These are phyloP conservation scores for Dianthus caryophyllus DNA, from an alignment of 148 eudicot genomes.

Conservation along the genomic window DNA sequence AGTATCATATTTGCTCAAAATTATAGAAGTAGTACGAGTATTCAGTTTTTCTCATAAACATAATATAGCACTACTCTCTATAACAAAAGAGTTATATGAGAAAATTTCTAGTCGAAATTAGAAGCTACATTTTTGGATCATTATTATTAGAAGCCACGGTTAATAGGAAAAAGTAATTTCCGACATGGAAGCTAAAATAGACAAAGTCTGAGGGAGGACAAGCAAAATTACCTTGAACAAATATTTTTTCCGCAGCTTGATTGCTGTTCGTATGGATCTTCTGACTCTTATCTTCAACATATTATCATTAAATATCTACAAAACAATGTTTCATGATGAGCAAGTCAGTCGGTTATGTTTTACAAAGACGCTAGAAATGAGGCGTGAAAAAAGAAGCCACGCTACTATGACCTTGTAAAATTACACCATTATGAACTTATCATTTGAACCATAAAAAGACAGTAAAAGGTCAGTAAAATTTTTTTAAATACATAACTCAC, in stretches of 20 bases:
- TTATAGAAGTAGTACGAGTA: too few species aligned
- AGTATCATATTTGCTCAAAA: too few species aligned
- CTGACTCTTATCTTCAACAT: constrained; percentile 80
- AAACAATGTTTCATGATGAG: background rate
- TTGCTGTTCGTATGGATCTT: constrained; percentile 79
- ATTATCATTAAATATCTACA: constrained; percentile 93
- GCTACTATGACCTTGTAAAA: too few species aligned
- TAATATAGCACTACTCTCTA: too few species aligned
- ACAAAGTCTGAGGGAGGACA: background rate
- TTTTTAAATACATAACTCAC: background rate
- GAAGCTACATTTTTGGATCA: too few species aligned
- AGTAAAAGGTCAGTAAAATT: background rate
- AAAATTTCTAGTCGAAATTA: too few species aligned
- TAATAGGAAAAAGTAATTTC: background rate
- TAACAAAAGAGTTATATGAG: too few species aligned
- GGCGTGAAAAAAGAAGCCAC: background rate
- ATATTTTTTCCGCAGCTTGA: constrained; percentile 91
- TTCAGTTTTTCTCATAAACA: too few species aligned
- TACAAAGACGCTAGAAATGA: background rate
- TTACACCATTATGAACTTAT: too few species aligned
- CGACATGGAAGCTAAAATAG: background rate
- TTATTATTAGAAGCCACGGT: too few species aligned
- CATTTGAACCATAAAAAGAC: background rate
- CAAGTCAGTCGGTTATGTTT: background rate
- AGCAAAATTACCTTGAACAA: constrained; percentile 66